A percentile compares a stretch with the other conserved stretches of the same genome.
These are phyloP conservation scores for Monosporascus sp. DNA, from an alignment of 2,329 filamentous ascomycete species.

Conservation along the genomic window DNA sequence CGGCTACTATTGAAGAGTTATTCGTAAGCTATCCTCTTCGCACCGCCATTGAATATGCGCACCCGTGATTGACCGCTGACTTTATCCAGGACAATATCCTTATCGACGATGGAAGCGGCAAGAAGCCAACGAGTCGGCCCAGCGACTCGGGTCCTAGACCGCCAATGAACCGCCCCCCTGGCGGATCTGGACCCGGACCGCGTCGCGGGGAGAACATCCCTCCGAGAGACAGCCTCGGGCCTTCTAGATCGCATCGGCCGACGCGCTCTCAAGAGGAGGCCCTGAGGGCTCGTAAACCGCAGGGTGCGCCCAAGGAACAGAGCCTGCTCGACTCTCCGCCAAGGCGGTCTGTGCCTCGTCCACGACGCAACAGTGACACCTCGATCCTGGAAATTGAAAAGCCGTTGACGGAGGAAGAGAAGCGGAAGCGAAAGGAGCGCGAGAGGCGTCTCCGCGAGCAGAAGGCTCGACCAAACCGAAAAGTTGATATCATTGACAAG, in stretches of 20 bases:
- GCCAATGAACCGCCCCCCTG: conserved; percentile 34
- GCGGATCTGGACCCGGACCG: conserved; percentile 32
- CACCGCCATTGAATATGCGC: background rate
- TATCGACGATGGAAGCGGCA: conserved; percentile 48
- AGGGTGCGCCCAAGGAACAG: conserved; percentile 30
- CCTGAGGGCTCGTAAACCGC: conserved; percentile 41
- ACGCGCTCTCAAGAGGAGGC: conserved; percentile 64
- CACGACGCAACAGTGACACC: conserved; percentile 74
- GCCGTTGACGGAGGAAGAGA: conserved; percentile 55
- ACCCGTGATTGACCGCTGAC: conserved; percentile 24
- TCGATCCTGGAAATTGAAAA: conserved; percentile 61
- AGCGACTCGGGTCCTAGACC: conserved; percentile 18
- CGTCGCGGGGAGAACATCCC: conserved; percentile 43
- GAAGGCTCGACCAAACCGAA: conserved; percentile 40
- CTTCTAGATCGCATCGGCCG: conserved; percentile 51
- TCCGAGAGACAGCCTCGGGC: conserved; percentile 38
- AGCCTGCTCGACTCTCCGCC: conserved; percentile 31
- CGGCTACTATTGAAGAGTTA: conserved; percentile 60
- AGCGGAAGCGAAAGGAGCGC: conserved; percentile 50
- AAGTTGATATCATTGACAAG: conserved; percentile 90
- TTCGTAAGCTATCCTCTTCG: conserved; percentile 58
- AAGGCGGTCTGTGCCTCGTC: conserved; percentile 42
- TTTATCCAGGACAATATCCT: conserved; percentile 58
- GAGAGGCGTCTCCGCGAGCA: conserved; percentile 47
- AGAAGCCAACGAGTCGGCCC: conserved; percentile 29